phyloP scores from a whole-genome alignment of 192 early-diverging fungal genomes.

The Paraglomus brasilianum region DNA sequence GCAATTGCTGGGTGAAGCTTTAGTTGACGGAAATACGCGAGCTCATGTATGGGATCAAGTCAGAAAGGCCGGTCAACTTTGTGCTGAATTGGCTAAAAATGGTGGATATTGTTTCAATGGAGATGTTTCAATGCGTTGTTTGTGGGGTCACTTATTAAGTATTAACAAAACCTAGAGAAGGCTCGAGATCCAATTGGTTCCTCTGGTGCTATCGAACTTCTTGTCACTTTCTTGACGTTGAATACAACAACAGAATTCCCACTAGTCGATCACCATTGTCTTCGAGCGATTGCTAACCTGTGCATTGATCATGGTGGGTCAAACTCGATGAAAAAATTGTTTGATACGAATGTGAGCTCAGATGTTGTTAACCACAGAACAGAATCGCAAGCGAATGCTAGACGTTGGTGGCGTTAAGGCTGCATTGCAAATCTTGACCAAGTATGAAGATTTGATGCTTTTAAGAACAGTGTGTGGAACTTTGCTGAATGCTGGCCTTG shows the following conservation, averaged over 20 bases:
- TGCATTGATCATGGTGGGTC: slow-evolving; percentile 54
- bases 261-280: slow-evolving; percentile 43
- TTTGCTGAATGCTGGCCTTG: slow-evolving; percentile 50
- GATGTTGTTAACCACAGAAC: slow-evolving; percentile 34
- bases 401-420: slow-evolving; percentile 38
- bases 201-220: slow-evolving; percentile 37
- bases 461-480: slow-evolving; percentile 47
- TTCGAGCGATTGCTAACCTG: slow-evolving; percentile 52
- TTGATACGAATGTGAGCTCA: neutral
- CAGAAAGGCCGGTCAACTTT: slow-evolving; percentile 34
- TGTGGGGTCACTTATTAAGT: neutral
- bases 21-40: neutral
- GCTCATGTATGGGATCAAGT: slow-evolving; percentile 34
- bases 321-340: neutral
- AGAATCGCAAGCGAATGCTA: slow-evolving; percentile 44
- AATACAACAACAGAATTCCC: slow-evolving; percentile 30
- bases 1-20: neutral
- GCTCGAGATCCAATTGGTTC: slow-evolving; percentile 47
- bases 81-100: slow-evolving; percentile 40
- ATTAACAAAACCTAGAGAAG: slow-evolving; percentile 31
- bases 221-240: slow-evolving; percentile 39
- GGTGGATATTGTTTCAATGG: slow-evolving; percentile 26
- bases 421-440: slow-evolving; percentile 33
- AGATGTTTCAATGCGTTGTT: neutral
- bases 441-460: slow-evolving; percentile 34